These are phyloP conservation scores for Dendrobium chrysotoxum DNA, from an alignment of 106 monocot genomes.

Conservation along the genomic window DNA sequence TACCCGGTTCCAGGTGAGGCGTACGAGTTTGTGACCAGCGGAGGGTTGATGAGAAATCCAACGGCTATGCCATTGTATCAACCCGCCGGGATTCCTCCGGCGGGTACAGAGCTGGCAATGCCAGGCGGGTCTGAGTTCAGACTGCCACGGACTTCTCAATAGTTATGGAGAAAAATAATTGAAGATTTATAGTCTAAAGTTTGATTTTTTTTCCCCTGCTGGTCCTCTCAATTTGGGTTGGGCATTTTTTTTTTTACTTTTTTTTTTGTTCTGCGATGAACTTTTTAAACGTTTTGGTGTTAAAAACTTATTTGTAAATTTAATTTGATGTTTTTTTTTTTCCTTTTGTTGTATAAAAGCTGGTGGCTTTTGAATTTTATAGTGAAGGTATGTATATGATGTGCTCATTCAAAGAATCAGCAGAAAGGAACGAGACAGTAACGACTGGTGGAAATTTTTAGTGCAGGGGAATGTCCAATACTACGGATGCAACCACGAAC, in stretches of 20 bases:
- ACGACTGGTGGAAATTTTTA: no score
- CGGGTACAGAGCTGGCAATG: not conserved
- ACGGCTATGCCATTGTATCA: constrained; percentile 4
- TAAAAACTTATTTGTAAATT: no score
- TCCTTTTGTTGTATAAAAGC: no score
- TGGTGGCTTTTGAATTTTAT: no score
- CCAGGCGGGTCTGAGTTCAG: not conserved
- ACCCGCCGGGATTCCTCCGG: not conserved
- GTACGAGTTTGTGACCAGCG: not conserved
- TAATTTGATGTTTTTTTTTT: no score
- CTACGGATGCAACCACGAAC: no score
- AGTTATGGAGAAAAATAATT: not conserved
- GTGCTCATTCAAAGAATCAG: no score
- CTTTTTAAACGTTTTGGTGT: not conserved
- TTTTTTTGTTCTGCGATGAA: not conserved
- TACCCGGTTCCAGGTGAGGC: not conserved
- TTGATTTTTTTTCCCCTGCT: not conserved
- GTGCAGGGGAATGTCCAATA: no score
- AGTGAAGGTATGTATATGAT: no score
- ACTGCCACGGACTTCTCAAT: not conserved
- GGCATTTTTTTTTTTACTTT: no score
- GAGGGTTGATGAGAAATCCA: constrained; percentile 19
- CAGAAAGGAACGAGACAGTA: no score
- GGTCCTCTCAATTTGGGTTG: no score
- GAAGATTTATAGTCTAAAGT: not conserved